phyloP scores from a whole-genome alignment of 306 rosid genomes.

The Betula pendula region DNA sequence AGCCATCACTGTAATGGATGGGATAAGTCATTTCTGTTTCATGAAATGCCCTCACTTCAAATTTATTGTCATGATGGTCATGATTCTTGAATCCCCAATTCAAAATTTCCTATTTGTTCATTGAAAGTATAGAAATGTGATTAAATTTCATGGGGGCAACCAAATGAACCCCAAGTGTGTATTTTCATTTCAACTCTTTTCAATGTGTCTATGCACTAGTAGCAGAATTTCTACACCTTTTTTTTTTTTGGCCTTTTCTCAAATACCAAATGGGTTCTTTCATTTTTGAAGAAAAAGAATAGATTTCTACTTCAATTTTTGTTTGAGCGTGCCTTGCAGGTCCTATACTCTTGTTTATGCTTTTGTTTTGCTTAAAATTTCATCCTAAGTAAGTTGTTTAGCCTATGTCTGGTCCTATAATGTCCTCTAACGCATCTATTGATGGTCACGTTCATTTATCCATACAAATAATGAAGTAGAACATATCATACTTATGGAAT shows the following conservation, averaged over 20 bases:
- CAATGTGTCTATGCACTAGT: background rate
- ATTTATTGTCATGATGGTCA: background rate
- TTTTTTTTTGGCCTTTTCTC: background rate
- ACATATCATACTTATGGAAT: too few relatives aligned
- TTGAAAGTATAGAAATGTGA: background rate
- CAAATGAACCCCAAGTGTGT: background rate
- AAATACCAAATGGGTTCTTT: background rate
- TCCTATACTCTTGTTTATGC: background rate
- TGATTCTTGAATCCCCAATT: background rate
- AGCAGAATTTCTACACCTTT: background rate
- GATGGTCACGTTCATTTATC: background rate
- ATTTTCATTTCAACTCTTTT: background rate
- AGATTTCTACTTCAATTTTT: background rate
- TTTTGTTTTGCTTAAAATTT: background rate
- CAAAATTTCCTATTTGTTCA: background rate
- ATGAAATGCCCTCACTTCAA: background rate
- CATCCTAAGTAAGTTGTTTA: background rate
- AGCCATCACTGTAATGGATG: background rate
- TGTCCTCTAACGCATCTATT: background rate
- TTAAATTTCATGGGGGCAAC: background rate
- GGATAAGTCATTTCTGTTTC: background rate
- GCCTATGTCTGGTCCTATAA: background rate
- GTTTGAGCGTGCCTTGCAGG: constrained; percentile 2
- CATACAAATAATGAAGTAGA: background rate
- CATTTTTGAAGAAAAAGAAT: background rate